phyloP scores from a whole-genome alignment of 2,329 filamentous ascomycete species.

The Colletotrichum sp. region DNA sequence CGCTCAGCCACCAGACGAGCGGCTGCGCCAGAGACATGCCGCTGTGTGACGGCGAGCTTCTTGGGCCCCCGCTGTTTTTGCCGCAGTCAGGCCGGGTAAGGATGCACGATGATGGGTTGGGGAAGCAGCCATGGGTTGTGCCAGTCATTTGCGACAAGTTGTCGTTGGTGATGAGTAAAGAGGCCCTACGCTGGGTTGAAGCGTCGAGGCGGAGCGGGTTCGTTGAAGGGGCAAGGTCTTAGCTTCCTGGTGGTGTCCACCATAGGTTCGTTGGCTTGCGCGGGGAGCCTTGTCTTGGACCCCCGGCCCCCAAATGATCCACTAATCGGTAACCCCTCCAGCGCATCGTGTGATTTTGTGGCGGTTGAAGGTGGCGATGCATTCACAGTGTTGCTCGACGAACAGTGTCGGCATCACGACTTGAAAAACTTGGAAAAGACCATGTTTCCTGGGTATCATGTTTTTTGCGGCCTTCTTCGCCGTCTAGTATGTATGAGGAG shows the following conservation, averaged over 20 bases:
- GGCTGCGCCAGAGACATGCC: not conserved
- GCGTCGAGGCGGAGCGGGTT: not conserved
- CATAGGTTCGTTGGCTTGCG: not conserved
- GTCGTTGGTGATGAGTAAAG: not conserved
- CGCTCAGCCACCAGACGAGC: conserved; percentile 7
- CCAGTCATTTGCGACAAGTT: not conserved
- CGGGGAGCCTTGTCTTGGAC: not conserved
- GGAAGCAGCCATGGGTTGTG: not conserved
- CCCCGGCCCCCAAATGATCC: not conserved
- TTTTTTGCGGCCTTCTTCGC: not conserved
- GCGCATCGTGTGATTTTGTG: not conserved
- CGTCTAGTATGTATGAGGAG: not conserved
- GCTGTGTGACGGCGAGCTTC: not conserved
- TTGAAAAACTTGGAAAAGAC: too few species aligned
- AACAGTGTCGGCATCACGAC: not conserved
- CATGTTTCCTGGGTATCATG: not conserved
- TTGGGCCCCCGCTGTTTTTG: not conserved
- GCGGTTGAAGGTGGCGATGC: not conserved
- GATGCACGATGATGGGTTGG: not conserved
- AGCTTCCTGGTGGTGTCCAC: not conserved
- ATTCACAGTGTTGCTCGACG: not conserved
- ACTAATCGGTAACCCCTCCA: not conserved
- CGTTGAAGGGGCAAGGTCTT: not conserved
- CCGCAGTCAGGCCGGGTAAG: not conserved
- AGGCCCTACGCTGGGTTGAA: not conserved